Percentiles rank a stretch among this genome's conserved stretches.
Conservation (phyloP, 495 filamentous ascomycete species). For the Trichoderma erinaceum region DNA sequence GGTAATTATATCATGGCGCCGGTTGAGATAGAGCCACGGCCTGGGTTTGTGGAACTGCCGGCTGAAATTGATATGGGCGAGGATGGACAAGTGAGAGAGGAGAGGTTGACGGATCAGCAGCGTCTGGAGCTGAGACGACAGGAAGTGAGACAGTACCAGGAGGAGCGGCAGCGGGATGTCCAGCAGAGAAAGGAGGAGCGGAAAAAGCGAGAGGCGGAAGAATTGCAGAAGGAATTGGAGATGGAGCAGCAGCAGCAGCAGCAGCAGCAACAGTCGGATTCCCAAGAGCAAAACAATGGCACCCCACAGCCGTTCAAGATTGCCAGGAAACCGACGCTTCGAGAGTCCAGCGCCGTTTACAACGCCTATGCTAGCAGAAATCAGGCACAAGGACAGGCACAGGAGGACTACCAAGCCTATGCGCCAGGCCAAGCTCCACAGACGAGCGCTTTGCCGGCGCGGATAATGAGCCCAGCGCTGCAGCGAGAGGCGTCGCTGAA, state of each 20-base stretch:
- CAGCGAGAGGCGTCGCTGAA: slow-evolving; percentile 5
- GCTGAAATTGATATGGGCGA: slow-evolving; percentile 21
- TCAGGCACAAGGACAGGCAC: not conserved
- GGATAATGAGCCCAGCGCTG: slow-evolving; percentile 6
- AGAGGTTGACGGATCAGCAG: not conserved
- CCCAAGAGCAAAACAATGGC: not conserved
- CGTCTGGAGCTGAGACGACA: slow-evolving; percentile 8
- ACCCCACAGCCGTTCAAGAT: not conserved
- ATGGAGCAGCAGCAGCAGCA: slow-evolving; percentile 13
- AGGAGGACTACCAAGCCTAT: slow-evolving; percentile 12
- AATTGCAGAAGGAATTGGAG: slow-evolving; percentile 9
- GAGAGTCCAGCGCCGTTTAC: not conserved
- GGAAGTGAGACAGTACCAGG: slow-evolving; percentile 14
- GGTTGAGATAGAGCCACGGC: slow-evolving; percentile 21
- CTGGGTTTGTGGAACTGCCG: slow-evolving; percentile 28
- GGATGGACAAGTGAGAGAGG: not conserved
- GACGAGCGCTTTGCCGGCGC: not conserved
- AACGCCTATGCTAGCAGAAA: not conserved
- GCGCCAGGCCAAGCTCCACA: slow-evolving; percentile 4
- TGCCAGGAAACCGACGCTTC: slow-evolving; percentile 14
- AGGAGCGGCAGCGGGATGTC: slow-evolving; percentile 10
- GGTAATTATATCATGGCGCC: slow-evolving; percentile 21
- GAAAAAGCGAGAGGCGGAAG: slow-evolving; percentile 17
- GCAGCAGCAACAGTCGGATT: too few species aligned
- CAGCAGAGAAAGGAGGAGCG: slow-evolving; percentile 16